Percentiles rank a stretch among this genome's conserved stretches.
Conservation (phyloP, 495 filamentous ascomycete genomes). For the Talaromyces proteolyticus region DNA sequence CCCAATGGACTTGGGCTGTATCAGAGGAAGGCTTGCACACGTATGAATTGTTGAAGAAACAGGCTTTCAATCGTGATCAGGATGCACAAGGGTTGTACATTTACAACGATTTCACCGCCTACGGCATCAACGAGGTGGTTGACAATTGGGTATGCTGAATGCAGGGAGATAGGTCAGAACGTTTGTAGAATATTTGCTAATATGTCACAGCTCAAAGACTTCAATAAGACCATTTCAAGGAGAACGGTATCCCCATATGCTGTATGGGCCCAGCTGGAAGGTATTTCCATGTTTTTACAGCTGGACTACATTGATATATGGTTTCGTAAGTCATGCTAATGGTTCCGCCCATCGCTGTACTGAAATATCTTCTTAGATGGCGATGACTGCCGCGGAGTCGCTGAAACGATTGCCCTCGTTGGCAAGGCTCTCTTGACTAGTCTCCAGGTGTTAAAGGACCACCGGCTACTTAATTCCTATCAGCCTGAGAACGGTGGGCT, state of each 20-base stretch:
- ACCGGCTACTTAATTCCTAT: conserved; percentile 1
- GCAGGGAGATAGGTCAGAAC: not conserved
- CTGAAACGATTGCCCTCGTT: conserved; percentile 2
- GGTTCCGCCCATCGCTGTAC: not conserved
- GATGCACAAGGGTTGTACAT: conserved; percentile 1
- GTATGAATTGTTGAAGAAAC: conserved; percentile 2
- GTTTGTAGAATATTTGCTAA: not conserved
- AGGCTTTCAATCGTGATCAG: conserved; percentile 2
- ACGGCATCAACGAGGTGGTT: conserved; percentile 4
- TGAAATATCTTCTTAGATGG: not conserved
- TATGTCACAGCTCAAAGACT: conserved; percentile 1
- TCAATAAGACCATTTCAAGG: not conserved
- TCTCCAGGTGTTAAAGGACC: not conserved
- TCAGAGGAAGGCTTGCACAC: not conserved
- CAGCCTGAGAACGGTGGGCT: not conserved
- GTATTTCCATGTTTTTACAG: conserved; percentile 1
- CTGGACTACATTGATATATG: conserved; percentile 1
- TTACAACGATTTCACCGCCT: conserved; percentile 5
- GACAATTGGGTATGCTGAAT: conserved; percentile 1
- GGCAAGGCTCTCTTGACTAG: conserved; percentile 5
- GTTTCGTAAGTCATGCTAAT: conserved; percentile 1
- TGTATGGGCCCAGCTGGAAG: conserved; percentile 4
- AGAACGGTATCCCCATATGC: not conserved
- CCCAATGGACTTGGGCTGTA: conserved; percentile 3
- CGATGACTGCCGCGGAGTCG: conserved; percentile 3